Conservation (phyloP, 2,329 filamentous ascomycete species). For the Paramyrothecium roridum region DNA sequence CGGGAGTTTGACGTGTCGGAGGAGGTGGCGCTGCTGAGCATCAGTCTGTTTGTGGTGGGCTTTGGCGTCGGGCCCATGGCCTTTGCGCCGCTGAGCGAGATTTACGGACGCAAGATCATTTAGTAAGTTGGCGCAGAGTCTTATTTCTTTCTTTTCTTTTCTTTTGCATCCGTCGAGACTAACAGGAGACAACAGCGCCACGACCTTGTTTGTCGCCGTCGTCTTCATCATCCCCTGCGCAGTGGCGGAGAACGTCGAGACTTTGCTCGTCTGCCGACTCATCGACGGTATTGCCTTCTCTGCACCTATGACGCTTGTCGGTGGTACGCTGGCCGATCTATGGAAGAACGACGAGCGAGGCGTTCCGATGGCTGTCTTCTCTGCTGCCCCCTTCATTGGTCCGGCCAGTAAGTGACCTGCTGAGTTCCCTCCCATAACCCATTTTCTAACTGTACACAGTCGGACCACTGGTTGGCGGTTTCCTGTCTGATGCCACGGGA, state of each 20-base stretch:
- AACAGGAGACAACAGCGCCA: not conserved
- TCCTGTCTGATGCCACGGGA: constrained; percentile 63
- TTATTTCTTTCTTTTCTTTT: not conserved
- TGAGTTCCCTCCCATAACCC: not conserved
- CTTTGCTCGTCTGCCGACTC: constrained; percentile 70
- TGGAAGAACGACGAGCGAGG: constrained; percentile 82
- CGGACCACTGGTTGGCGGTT: constrained; percentile 75
- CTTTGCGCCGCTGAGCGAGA: constrained; percentile 76
- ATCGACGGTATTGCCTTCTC: constrained; percentile 84
- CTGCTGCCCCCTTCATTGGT: constrained; percentile 77
- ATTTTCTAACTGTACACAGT: constrained; percentile 29
- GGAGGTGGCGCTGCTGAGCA: constrained; percentile 69
- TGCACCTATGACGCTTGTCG: constrained; percentile 82
- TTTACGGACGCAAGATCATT: constrained; percentile 68
- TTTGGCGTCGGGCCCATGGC: constrained; percentile 79
- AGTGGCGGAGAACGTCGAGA: constrained; percentile 71
- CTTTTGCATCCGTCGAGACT: too few species aligned
- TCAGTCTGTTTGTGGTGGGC: constrained; percentile 77
- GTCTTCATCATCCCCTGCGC: constrained; percentile 81
- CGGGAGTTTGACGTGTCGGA: constrained; percentile 65
- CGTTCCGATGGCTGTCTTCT: constrained; percentile 84
- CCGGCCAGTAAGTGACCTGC: constrained; percentile 54
- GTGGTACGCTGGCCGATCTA: constrained; percentile 78
- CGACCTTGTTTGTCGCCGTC: constrained; percentile 67
- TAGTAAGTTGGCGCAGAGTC: constrained; percentile 43